A percentile compares a stretch with the other conserved stretches of the same genome.
These are phyloP conservation scores for Coniella lustricola DNA, from an alignment of 2,329 filamentous ascomycete species.

Conservation along the genomic window DNA sequence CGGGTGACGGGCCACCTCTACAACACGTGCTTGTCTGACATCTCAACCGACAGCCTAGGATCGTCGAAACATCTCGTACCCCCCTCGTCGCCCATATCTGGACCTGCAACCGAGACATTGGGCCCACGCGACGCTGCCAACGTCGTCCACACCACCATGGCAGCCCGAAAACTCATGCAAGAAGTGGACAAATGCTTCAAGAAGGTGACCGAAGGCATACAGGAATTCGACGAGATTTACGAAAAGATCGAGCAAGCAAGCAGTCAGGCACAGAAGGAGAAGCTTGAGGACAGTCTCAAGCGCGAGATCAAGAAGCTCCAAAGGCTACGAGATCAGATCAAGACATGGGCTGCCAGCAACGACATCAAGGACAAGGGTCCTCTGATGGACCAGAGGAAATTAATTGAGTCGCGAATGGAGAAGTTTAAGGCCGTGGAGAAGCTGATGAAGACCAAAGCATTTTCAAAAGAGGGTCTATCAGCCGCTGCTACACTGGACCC, in stretches of 20 bases:
- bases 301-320: slow-evolving; percentile 99
- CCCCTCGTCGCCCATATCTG: not conserved
- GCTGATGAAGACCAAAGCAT: slow-evolving; percentile 99
- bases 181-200: slow-evolving; percentile 99
- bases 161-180: slow-evolving; percentile 90
- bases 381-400: slow-evolving; percentile 83
- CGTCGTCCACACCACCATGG: slow-evolving; percentile 56
- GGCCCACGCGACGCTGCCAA: slow-evolving; percentile 1
- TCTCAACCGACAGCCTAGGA: not conserved
- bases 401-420: slow-evolving; percentile 99
- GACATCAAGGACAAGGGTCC: slow-evolving; percentile 99
- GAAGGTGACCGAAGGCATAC: slow-evolving; percentile 88
- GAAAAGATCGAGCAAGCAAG: slow-evolving; percentile 93
- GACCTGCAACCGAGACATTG: not conserved
- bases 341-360: slow-evolving; percentile 97
- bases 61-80: not conserved
- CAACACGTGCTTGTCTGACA: no score
- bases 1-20: no score
- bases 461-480: slow-evolving; percentile 94
- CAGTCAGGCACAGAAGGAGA: slow-evolving; percentile 94
- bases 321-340: slow-evolving; percentile 94
- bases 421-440: slow-evolving; percentile 99
- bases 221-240: slow-evolving; percentile 89
- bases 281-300: slow-evolving; percentile 95
- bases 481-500: slow-evolving; percentile 90